phyloP scores from a whole-genome alignment of 148 eudicot species.

The Arctostaphylos glauca region DNA sequence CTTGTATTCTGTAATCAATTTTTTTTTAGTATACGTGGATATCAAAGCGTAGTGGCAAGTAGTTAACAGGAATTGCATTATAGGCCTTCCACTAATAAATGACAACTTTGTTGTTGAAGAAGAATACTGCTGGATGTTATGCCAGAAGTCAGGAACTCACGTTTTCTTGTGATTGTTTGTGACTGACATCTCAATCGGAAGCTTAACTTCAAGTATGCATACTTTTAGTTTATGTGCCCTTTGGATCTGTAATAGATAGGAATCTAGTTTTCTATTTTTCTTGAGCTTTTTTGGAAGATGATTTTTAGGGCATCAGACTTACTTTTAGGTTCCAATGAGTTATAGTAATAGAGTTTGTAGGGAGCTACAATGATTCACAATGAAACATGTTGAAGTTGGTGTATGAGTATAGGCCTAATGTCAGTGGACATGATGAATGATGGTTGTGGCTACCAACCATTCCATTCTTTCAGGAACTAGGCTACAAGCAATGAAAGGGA shows the following conservation, averaged over 20 bases:
- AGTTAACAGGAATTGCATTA: not conserved
- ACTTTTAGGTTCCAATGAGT: no score
- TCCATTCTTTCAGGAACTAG: not conserved
- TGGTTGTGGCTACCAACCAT: not conserved
- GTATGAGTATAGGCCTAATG: not conserved
- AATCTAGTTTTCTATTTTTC: not conserved
- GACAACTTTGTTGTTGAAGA: not conserved
- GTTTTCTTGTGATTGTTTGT: not conserved
- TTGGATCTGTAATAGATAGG: not conserved
- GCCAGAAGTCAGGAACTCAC: not conserved
- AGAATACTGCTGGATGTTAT: not conserved
- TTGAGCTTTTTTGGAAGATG: not conserved
- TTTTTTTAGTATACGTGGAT: not conserved
- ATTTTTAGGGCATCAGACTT: not conserved
- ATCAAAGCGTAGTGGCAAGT: not conserved
- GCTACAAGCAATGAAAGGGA: not conserved
- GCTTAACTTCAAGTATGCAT: slow-evolving; percentile 6
- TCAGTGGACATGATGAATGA: not conserved
- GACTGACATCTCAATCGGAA: not conserved
- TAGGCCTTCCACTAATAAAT: not conserved
- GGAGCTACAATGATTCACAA: not conserved
- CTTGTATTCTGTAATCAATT: not conserved
- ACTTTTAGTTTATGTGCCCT: not conserved
- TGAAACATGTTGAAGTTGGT: not conserved
- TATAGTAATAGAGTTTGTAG: no score